Base-by-base conservation (phyloP, 1,284 basidiomycete genomes). In the Sanghuangporus sanghuang region DNA sequence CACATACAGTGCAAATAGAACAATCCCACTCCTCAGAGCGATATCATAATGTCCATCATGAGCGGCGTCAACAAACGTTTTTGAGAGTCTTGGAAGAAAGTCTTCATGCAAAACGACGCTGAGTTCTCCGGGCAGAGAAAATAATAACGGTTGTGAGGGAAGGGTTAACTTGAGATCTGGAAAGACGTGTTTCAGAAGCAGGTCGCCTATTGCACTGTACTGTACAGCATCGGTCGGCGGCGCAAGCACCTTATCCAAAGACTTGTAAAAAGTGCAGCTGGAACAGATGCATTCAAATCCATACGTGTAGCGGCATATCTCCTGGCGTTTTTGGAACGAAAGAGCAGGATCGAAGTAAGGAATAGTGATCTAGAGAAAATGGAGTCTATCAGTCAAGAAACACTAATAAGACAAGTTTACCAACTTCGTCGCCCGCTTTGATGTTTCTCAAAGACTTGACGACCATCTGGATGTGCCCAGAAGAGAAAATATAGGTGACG, bases 321-420 rank as follows among this genome's bases (percentile, higher is more conserved):
- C 78, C 61, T 81, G 79, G 3, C 89, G 84, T 7, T 81, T 79
- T 67, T 85, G 79, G 44, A 82, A 71, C 6, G 77, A 73, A 9
- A 91, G 76, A 7, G 89, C 90, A 12, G 89, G 89, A 69, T 92
- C 90, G 49, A 90, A 73, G 69, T 92, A 92, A 3, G 89, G 83
- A 35, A 92, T 77, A 58, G 80, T 86, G 56, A 91, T 81, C 89
- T 92, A 63, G 38, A 16, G 14, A 44, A 59, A 54, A 3, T 8
- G 46, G 9, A 50, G 3, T 35, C 21, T 14, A 36, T 9, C 35
- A 53, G n/a, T 50, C n/a, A n/a, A 21, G 35, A 39, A 27, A 27
- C 39, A 38, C 48, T 48, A 32, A 14, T 27, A 56, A 49, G 54
- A 50, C 62, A 62, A 39, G 32, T 62, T 27, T 58, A 57, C 21